Base-by-base conservation (phyloP, 1,284 basidiomycete genomes). In the Ustilago sp. region DNA sequence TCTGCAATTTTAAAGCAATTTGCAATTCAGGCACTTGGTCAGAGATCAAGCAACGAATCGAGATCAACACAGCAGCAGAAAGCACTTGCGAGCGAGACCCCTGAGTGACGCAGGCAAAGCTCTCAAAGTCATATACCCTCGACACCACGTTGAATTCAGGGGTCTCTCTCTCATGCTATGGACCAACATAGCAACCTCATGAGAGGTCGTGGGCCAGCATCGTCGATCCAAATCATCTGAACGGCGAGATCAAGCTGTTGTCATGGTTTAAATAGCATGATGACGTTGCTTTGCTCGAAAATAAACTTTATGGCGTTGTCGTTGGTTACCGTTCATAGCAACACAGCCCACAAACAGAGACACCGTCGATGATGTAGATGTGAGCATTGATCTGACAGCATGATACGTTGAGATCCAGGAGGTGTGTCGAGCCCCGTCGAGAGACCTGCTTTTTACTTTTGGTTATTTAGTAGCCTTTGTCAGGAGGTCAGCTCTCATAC, bases 281-380 rank as follows among this genome's bases (percentile, higher is more conserved):
- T 65, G 68, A 70, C 62, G 68, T 70, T 56, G 63, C 8, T 36
- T 19, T 34, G 32, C 54, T 58, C 47, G 50, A 32, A 3, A 60
- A 48, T 66, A 66, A 52, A 66, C 52, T 59, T 51, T 32, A 9
- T 45, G 45, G 53, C 38, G 43, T 51, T n/a, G 31, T 47, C 17
- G n/a, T 58, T 39, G 36, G 31, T 38, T 15, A 8, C 23, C 32
- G 13, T 43, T 32, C 31, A 31, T 17, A n/a, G 28, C 36, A 51
- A 32, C 47, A 45, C 43, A 45, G 19, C 45, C 45, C 12, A 31
- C n/a, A 28, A 50, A n/a, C 48, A 32, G n/a, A 50, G 55, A 50
- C 52, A 32, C 52, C 52, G 35, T 35, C 52, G 19, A 36, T 17
- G 52, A 34, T 48, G 45, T 8, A 7, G 45, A 32, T 34, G 31